Evolutionary conservation across 495 filamentous ascomycete genomes (phyloP).

Genomic region (Penicillium bovifimosum): DNA sequence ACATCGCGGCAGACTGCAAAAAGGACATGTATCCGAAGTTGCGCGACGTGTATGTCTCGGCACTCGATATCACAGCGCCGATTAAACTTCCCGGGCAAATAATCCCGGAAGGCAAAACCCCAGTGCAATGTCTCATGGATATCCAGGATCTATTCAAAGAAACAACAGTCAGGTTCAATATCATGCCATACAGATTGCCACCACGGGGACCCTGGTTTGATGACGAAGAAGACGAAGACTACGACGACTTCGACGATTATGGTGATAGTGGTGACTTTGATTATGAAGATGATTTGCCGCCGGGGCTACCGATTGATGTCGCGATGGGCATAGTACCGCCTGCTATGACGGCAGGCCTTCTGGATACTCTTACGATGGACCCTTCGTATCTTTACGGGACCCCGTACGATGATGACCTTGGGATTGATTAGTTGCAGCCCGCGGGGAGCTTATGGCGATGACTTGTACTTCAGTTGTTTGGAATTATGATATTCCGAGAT

Average conservation of each 20-base stretch:
- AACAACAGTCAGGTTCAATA: conserved; percentile 18
- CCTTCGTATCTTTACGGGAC: too few species aligned
- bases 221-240: conserved; percentile 4
- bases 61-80: conserved; percentile 18
- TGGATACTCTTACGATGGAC: conserved; percentile 7
- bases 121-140: conserved; percentile 14
- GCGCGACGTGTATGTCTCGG: conserved; percentile 7
- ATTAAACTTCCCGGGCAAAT: conserved; percentile 19
- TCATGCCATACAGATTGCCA: conserved; percentile 9
- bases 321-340: too few species aligned
- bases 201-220: neutral
- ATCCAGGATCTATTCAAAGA: conserved; percentile 18
- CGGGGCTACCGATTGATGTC: too few species aligned
- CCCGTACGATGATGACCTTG: too few species aligned
- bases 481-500: neutral
- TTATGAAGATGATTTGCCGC: too few species aligned
- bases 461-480: neutral
- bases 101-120: conserved; percentile 20
- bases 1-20: too few species aligned
- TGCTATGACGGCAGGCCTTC: too few species aligned
- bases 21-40: conserved; percentile 22
- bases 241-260: neutral
- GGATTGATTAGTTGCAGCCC: too few species aligned
- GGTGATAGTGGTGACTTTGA: conserved; percentile 5
- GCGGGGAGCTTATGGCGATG: neutral